phyloP scores from a whole-genome alignment of 208 protist genomes.

The Trypanosoma lewisi region DNA sequence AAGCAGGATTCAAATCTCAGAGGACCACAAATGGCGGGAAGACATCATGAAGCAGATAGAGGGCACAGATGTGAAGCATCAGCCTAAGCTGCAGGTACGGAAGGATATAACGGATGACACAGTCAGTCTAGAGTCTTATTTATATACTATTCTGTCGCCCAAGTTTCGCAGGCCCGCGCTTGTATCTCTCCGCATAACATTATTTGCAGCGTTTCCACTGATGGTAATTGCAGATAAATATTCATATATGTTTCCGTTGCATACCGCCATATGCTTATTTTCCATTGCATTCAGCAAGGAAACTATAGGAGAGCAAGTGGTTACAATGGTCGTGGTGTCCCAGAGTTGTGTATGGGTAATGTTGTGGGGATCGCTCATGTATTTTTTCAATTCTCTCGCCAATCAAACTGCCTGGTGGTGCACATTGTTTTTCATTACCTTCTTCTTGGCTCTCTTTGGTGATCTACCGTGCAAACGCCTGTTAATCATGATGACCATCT shows the following conservation, averaged over 20 bases:
- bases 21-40: background rate
- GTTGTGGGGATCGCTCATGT: constrained; percentile 46
- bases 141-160: constrained; percentile 4
- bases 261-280: constrained; percentile 35
- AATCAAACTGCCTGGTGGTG: constrained; percentile 62
- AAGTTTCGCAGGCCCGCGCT: constrained; percentile 22
- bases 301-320: constrained; percentile 51
- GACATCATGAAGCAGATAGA: constrained; percentile 1
- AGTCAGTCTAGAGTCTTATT: constrained; percentile 8
- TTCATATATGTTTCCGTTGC: constrained; percentile 34
- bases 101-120: constrained; percentile 15
- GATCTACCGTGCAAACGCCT: constrained; percentile 49
- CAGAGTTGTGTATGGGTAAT: constrained; percentile 34
- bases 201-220: constrained; percentile 45
- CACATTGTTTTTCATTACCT: constrained; percentile 38
- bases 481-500: constrained; percentile 49
- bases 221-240: constrained; percentile 25
- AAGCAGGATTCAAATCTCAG: background rate
- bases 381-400: constrained; percentile 34
- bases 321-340: constrained; percentile 15
- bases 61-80: background rate
- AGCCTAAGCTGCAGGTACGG: background rate
- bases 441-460: constrained; percentile 40
- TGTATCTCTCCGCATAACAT: constrained; percentile 49
- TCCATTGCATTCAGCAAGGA: constrained; percentile 44